Base-by-base conservation (phyloP, 2,329 filamentous ascomycete genomes). In the Exophiala phaeomuriformis region DNA sequence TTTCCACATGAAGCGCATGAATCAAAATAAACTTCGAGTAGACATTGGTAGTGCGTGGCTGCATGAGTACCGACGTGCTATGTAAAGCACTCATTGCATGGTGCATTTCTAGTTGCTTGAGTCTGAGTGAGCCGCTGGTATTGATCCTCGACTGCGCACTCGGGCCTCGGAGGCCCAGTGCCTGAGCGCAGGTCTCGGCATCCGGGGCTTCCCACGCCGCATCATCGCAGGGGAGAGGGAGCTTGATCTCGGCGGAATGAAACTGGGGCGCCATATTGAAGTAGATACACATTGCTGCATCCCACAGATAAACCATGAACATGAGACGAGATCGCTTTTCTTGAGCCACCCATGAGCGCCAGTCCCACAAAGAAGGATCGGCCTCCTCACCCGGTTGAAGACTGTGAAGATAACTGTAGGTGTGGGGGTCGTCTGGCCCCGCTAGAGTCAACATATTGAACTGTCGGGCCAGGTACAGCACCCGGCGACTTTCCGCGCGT, bases 1-100 rank as follows among this genome's bases (percentile, higher is more conserved):
- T 79, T 59, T 86, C 76, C 4, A 80, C 75, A 51, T 86, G 75
- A 49, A 90, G 72, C 8, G 79, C 81, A 63, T 89, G 85, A 5
- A 89, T 80, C 44, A 89, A 68, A 51, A 89, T 78, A 63, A 88
- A 88, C 64, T 89, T 89, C 35, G 82, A 83, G 63, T 83, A 86
- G 1, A 85, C 72, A 61, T 88, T 89, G 1, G 85, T 88, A 27
- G 78, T 79, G 42, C 81, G 79, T 2, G 80, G 79, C 53, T 81
- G 79, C 50, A 88, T 80, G 45, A 79, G 75, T 58, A 78, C 76
- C 6, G 74, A 77, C 4, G 72, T 70, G 57, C 84, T 77, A 51
- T 86, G 73, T 40, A 89, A 71, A 1, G 81, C 77, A 49, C 77
- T 76, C 51, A 88, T 71, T 1, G 80, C 82, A 53, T 80, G 73